Base-by-base conservation (phyloP, 2,329 filamentous ascomycete species). In the Lanzia echinophila region DNA sequence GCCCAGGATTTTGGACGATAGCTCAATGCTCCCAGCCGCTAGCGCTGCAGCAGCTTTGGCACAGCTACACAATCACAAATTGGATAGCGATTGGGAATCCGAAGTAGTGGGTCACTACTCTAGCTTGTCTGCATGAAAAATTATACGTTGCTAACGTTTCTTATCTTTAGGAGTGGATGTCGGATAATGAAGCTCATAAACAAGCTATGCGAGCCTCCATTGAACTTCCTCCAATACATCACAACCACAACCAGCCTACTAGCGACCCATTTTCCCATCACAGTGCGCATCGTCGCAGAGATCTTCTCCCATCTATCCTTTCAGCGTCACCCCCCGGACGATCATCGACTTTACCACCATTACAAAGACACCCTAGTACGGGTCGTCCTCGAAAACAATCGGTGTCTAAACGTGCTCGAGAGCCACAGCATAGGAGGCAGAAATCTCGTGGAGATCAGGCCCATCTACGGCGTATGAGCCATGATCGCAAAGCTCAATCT, bases 21-120 rank as follows among this genome's bases (percentile, higher is more conserved):
- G 78, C 70, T 80, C 77, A 64, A 76, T 81, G 69, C 78, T 80
- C 64, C 85, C 80, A 64, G 82, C 86, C 56, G 85, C 84, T 54
- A 89, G 83, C 63, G 91, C 91, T 52, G 91, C 91, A 45, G 89
- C 89, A 50, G 90, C 89, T 44, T 77, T 97, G 57, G 89, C 91
- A 44, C 89, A 95, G 74, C 78, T 97, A 65, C 85, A 88, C 68
- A 85, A 83, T 65, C 83, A 92, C 68, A 88, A 88, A 63, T 77
- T 85, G 57, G 86, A 89, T 56, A 77, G 81, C 39, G 87, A 90
- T 56, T 88, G 85, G 81, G 90, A 94, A 60, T 85, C 84, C 50
- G 88, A 90, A 71, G 79, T 78, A 71, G 87, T 90, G 77, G 71
- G 81, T 77, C 20, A n/a, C 12, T 41, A 20, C 28, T 24, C 22